A percentile compares a stretch with the other conserved stretches of the same genome.
These are phyloP conservation scores for Rhizoclosmatium sp. DNA, from an alignment of 192 early-diverging fungal species.

Conservation along the genomic window DNA sequence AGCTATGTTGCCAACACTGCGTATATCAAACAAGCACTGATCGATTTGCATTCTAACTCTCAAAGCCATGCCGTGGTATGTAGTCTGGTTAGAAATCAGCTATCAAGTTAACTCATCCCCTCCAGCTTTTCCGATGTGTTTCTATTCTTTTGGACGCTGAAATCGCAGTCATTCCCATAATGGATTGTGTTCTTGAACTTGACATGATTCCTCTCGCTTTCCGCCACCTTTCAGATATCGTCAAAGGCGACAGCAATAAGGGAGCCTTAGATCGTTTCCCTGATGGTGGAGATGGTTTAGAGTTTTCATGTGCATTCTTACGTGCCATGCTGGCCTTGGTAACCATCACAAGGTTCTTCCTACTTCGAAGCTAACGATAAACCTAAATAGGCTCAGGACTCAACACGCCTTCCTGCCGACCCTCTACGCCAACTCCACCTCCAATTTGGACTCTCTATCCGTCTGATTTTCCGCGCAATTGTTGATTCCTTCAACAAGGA, in stretches of 20 bases:
- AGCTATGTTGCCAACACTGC: constrained; percentile 12
- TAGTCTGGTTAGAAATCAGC: background rate
- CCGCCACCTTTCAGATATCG: constrained; percentile 1
- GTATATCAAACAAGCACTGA: constrained; percentile 11
- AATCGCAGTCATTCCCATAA: background rate
- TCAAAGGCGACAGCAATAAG: background rate
- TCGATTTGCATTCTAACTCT: constrained; percentile 3
- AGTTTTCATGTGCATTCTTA: constrained; percentile 6
- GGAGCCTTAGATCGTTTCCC: background rate
- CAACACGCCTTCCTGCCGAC: background rate
- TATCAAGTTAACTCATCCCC: background rate
- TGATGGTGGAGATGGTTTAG: constrained; percentile 23
- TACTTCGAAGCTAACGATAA: background rate
- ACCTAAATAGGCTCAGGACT: constrained; percentile 4
- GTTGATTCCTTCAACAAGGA: constrained; percentile 20
- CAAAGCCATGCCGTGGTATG: constrained; percentile 24
- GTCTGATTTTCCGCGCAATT: constrained; percentile 16
- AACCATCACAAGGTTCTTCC: background rate
- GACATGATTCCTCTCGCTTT: constrained; percentile 24
- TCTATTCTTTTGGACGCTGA: constrained; percentile 19
- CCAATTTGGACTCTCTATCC: constrained; percentile 32
- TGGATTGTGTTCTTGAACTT: constrained; percentile 4
- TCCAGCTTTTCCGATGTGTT: constrained; percentile 19
- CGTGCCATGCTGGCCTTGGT: constrained; percentile 11
- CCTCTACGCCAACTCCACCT: constrained; percentile 2